Conservation (phyloP, 225 moss, liverwort and hornwort species). For the Neckera pumila region DNA sequence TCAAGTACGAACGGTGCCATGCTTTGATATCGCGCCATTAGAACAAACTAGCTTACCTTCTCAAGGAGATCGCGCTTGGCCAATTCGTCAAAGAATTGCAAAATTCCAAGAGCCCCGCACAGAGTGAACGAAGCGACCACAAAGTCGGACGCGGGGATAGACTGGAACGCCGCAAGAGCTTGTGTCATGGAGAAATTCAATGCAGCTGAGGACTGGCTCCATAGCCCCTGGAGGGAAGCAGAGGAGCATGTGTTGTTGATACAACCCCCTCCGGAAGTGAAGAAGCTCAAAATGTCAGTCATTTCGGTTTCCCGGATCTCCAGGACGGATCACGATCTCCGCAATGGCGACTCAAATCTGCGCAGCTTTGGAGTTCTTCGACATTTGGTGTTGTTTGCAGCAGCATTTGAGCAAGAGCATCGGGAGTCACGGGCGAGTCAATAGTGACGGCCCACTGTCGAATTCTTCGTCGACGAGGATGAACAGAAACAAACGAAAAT, state of each 20-base stretch:
- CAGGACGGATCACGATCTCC: background rate
- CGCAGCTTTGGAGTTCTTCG: background rate
- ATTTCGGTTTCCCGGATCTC: background rate
- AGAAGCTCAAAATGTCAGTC: background rate
- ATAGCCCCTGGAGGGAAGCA: background rate
- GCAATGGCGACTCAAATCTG: background rate
- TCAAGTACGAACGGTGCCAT: background rate
- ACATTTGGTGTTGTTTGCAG: background rate
- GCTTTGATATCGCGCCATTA: background rate
- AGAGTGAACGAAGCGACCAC: constrained; percentile 38
- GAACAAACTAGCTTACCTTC: background rate
- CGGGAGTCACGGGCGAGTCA: background rate
- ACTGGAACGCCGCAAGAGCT: background rate
- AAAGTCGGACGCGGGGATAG: constrained; percentile 30
- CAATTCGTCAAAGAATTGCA: constrained; percentile 72
- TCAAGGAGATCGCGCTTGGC: constrained; percentile 61
- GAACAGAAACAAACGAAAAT: background rate
- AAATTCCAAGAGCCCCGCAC: constrained; percentile 38
- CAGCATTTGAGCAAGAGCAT: background rate
- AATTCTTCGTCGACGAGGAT: background rate
- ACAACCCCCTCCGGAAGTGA: background rate
- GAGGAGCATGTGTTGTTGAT: background rate
- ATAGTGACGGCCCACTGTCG: no score
- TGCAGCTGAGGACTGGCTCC: background rate
- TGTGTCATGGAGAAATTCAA: constrained; percentile 17